Base-by-base conservation (phyloP, 345 rosid species). In the Clausena lansium region DNA sequence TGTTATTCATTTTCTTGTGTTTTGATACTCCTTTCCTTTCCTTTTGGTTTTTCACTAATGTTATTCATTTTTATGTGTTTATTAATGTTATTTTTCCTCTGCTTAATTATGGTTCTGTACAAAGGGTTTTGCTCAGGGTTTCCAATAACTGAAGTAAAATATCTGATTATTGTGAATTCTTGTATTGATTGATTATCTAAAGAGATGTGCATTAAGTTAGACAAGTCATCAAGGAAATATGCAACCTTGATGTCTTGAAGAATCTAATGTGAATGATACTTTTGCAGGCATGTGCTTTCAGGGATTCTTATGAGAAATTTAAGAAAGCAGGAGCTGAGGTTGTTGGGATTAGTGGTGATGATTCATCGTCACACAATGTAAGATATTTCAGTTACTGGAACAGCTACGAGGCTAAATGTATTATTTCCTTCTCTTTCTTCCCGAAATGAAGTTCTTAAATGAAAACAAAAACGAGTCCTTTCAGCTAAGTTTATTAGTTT, bases 271-370 rank as follows among this genome's bases (percentile, higher is more conserved):
- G 22, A 4, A 17, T 60, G 32, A 25, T 45, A 28, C 63, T 35
- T 72, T 61, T 80, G 76, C 86, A 92, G 97, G 97, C 97, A 14
- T 92, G 97, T 87, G 93, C 97, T 75, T 92, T 92, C 72, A 86
- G 97, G 76, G 97, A 92, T 79, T 92, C 97, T 32, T 95, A 95
- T 32, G 99, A 95, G 88, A 95, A 95, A 85, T 95, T 95, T 81
- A 95, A 93, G 90, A 95, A 91, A 79, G 99, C 99, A 6, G 99
- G 99, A 50, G 99, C 99, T 52, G 90, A 88, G 83, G 99, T 95
- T 64, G 81, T 95, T 79, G 99, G 99, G 33, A 91, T 95, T 24
- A 92, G 98, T 63, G 97, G 95, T 20, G 98, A 94, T 73, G 97
- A 90, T 81, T 20, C 98, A 27, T 72, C 93, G 14, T 94, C 98